phyloP scores from a whole-genome alignment of 2,329 filamentous ascomycete species.

The Ustilaginoidea virens region DNA sequence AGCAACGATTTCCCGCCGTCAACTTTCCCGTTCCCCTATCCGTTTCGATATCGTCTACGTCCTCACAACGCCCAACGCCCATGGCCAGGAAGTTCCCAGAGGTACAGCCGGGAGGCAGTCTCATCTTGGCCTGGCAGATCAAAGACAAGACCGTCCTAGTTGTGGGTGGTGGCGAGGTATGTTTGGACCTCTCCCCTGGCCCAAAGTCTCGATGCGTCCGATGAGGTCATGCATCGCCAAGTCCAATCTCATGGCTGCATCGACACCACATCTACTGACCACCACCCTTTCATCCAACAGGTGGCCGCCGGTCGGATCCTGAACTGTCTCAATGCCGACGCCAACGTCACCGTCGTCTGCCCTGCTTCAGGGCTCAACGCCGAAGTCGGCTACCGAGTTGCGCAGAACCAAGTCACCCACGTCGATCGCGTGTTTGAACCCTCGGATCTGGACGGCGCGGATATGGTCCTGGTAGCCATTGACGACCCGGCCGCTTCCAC shows the following conservation, averaged over 20 bases:
- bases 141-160: constrained; percentile 80
- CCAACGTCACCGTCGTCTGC: constrained; percentile 72
- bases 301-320: constrained; percentile 91
- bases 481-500: constrained; percentile 89
- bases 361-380: constrained; percentile 68
- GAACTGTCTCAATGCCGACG: constrained; percentile 89
- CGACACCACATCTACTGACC: background rate
- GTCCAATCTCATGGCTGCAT: too few relatives aligned
- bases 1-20: too few relatives aligned
- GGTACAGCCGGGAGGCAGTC: constrained; percentile 77
- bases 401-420: constrained; percentile 60
- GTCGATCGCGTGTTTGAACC: constrained; percentile 74
- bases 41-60: background rate
- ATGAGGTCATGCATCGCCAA: too few relatives aligned
- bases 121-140: constrained; percentile 94
- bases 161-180: constrained; percentile 85
- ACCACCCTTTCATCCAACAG: constrained; percentile 32
- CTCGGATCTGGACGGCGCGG: constrained; percentile 62
- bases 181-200: constrained; percentile 12
- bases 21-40: background rate
- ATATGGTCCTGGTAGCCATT: constrained; percentile 87
- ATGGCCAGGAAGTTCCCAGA: constrained; percentile 48
- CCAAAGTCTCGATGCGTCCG: too few relatives aligned
- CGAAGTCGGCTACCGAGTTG: constrained; percentile 73
- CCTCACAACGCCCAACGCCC: constrained; percentile 2